Conservation (phyloP, 768 basidiomycete species). For the Stropharia rugosoannulata region DNA sequence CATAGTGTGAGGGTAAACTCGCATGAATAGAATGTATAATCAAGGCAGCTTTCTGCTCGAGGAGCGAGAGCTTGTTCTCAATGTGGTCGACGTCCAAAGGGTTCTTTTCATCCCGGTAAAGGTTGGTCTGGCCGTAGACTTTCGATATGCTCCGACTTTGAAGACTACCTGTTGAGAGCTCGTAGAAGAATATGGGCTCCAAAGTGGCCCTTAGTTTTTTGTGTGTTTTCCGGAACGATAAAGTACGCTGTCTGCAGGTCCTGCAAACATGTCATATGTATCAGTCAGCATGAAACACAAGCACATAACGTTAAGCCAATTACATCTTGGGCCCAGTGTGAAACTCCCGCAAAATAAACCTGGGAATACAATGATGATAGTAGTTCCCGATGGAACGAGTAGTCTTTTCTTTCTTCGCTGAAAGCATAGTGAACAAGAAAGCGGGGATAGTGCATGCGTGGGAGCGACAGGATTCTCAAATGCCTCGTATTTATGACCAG, state of each 20-base stretch:
- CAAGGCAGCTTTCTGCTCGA: slow-evolving; percentile 25
- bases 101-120: slow-evolving; percentile 24
- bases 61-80: slow-evolving; percentile 23
- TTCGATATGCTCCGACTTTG: slow-evolving; percentile 10
- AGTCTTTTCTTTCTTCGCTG: not conserved
- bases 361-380: slow-evolving; percentile 28
- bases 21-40: slow-evolving; percentile 21
- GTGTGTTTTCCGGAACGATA: not conserved
- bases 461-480: not conserved
- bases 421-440: not conserved
- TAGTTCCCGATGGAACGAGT: slow-evolving; percentile 6
- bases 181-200: slow-evolving; percentile 20
- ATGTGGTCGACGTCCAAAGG: slow-evolving; percentile 22
- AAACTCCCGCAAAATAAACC: slow-evolving; percentile 29
- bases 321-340: not conserved
- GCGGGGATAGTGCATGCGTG: not conserved
- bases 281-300: not conserved
- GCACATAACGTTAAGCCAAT: not conserved
- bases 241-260: not conserved
- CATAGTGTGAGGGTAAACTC: not conserved
- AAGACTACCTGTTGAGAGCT: slow-evolving; percentile 17
- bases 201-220: not conserved
- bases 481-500: not conserved
- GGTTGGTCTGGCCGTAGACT: slow-evolving; percentile 21
- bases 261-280: not conserved